Conservation (phyloP, 495 filamentous ascomycete species). For the Lineolata rhizophorae region DNA sequence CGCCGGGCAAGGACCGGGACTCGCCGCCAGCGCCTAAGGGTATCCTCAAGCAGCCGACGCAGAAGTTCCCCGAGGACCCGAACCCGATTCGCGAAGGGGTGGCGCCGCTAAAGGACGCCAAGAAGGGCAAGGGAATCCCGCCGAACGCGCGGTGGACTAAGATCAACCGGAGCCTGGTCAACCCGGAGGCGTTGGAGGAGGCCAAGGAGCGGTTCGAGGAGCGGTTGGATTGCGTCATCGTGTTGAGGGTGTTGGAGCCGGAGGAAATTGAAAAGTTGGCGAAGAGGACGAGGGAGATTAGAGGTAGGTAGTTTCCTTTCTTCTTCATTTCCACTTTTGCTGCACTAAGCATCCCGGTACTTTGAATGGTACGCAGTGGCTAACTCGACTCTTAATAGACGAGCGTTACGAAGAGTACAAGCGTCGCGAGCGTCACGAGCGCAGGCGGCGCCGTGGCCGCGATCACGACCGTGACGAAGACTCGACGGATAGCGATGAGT, state of each 20-base stretch:
- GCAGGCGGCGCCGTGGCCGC: background rate
- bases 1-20: constrained; percentile 15
- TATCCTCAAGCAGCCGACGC: constrained; percentile 48
- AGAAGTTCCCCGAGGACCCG: constrained; percentile 59
- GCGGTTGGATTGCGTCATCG: constrained; percentile 52
- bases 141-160: constrained; percentile 60
- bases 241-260: constrained; percentile 47
- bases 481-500: background rate
- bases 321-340: background rate
- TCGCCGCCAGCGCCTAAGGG: constrained; percentile 30
- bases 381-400: background rate
- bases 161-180: constrained; percentile 53
- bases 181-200: constrained; percentile 45
- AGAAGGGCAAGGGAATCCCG: constrained; percentile 43
- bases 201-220: constrained; percentile 56
- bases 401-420: background rate
- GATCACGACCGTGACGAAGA: background rate
- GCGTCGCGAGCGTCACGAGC: background rate
- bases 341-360: no score
- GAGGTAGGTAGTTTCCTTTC: constrained; percentile 9
- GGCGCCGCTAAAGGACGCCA: constrained; percentile 61
- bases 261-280: constrained; percentile 59
- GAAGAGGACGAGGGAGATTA: constrained; percentile 41
- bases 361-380: no score
- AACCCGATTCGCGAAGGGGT: constrained; percentile 71